phyloP scores from a whole-genome alignment of 306 rosid species.

The peach (Prunus persica) region DNA sequence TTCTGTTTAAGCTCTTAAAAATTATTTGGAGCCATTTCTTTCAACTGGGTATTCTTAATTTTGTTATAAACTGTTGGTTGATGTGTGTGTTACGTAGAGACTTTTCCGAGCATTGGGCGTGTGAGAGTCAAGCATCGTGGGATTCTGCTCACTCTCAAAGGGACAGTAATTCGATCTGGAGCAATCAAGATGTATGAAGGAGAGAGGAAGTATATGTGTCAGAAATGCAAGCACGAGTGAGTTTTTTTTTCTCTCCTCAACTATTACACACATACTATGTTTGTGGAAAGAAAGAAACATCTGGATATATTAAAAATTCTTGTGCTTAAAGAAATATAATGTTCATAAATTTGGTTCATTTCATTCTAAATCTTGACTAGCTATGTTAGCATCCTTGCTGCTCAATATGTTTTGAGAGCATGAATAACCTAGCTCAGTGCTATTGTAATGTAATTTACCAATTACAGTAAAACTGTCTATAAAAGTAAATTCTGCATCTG shows the following conservation, averaged over 20 bases:
- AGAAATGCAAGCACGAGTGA: conserved; percentile 72
- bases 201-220: conserved; percentile 85
- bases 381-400: not conserved
- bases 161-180: conserved; percentile 87
- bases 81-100: conserved; percentile 41
- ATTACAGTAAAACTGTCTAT: not conserved
- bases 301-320: not conserved
- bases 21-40: not conserved
- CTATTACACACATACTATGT: not conserved
- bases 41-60: not conserved
- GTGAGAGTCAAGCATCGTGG: conserved; percentile 84
- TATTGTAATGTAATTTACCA: not conserved
- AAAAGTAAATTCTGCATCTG: not conserved
- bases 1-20: not conserved
- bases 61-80: not conserved
- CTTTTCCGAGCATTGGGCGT: conserved; percentile 81
- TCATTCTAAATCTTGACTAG: not conserved
- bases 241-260: not conserved
- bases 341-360: not conserved
- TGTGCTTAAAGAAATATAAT: not conserved
- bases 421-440: not conserved
- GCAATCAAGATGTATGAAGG: conserved; percentile 94
- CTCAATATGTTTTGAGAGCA: not conserved
- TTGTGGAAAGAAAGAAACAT: not conserved
- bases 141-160: conserved; percentile 85